Evolutionary conservation across 1,139 yeast species (phyloP), one percentile per base, ranked within the genome.

Genomic region (Candida tetrigidarum): DNA sequence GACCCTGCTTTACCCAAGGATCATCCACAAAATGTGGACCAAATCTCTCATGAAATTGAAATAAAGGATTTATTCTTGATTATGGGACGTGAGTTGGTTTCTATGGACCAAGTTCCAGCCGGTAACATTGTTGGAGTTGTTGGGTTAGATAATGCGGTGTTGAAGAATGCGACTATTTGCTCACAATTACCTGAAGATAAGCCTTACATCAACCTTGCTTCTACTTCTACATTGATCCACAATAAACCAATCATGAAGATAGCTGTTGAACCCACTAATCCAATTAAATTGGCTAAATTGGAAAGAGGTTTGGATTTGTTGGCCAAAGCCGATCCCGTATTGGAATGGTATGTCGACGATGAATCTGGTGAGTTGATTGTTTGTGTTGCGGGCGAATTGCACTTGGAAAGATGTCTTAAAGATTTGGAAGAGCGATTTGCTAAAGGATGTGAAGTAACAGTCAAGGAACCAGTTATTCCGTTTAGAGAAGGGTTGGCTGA

Each of bases 71-170:
- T 95, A 37, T 92, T 81, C 58, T 69, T 93, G 49, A 74, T 95
- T 41, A 95, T 95, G 99, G 99, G 99, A 11, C 76, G 93, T 51
- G 98, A 93, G 50, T 72, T 93, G 44, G 83, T 91, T 2, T 75
- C 90, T 10, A 74, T 95, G 55, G 78, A 84, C 25, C 77, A 75
- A 10, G 97, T 93, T 3, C 97, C 97, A 1, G 95, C 98, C 1
- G 99, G 99, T 28, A 90, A 88, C 54, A 90, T 95, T 52, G 96
- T 90, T 6, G 99, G 98, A 39, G 86, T 95, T 43, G 95, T 91
- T 22, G 99, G 99, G 0, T 74, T 95, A 34, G 97, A 86, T 16
- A 87, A 88, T 9, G 81, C 81, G 42, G 79, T 93, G 23, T 67
- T 93, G 52, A 95, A 95, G 63, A 89, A 85, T 59, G 99, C 96